Conservation (phyloP, 1,284 basidiomycete species). For the Fomitiporia mediterranea region DNA sequence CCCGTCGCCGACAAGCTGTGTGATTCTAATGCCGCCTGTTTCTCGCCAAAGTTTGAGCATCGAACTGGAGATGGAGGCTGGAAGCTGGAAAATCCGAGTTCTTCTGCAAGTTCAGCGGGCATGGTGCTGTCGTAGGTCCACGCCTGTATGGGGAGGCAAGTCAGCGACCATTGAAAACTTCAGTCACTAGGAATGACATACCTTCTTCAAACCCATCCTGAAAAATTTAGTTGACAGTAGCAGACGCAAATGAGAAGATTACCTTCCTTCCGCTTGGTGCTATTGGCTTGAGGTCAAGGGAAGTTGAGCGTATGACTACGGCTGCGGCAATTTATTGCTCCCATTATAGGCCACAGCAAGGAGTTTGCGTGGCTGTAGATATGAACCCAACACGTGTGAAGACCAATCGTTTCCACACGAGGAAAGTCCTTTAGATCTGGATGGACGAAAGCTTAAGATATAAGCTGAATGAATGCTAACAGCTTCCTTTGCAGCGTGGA, state of each 20-base stretch:
- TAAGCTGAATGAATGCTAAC: too few species aligned
- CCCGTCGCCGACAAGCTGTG: slow-evolving; percentile 12
- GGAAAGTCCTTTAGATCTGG: too few species aligned
- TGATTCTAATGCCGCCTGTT: slow-evolving; percentile 3
- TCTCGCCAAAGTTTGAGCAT: not conserved
- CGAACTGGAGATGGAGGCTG: not conserved
- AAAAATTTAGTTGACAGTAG: not conserved
- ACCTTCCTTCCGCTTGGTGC: not conserved
- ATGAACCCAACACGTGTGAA: too few species aligned
- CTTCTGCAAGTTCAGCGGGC: slow-evolving; percentile 1
- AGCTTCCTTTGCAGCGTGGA: too few species aligned
- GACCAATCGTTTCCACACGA: too few species aligned
- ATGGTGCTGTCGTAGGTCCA: slow-evolving; percentile 10
- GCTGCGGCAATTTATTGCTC: not conserved
- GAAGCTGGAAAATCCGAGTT: slow-evolving; percentile 2
- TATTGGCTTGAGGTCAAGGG: not conserved
- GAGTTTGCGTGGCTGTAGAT: not conserved
- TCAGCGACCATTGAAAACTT: not conserved
- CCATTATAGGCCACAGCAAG: slow-evolving; percentile 3
- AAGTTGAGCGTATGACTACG: not conserved
- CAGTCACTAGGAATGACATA: not conserved
- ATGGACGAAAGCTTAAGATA: too few species aligned
- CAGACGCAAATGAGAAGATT: not conserved
- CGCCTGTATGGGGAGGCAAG: not conserved
- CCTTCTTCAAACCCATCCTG: slow-evolving; percentile 10